Base-by-base conservation (phyloP, 768 basidiomycete genomes). In the Trametes villosa region DNA sequence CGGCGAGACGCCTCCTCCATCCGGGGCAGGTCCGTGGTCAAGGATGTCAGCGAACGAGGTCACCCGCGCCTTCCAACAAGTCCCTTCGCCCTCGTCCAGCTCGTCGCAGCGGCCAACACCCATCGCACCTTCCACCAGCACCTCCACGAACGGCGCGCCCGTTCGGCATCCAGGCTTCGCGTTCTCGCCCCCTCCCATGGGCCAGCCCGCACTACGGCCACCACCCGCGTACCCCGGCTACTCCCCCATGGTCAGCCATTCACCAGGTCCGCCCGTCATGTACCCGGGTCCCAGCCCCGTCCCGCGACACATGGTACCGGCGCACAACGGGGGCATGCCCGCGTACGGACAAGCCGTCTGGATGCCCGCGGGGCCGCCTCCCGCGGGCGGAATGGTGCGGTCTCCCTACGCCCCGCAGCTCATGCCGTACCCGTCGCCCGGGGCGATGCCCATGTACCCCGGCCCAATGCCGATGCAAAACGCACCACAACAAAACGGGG, bases 41-140 rank as follows among this genome's bases (percentile, higher is more conserved):
- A 85, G 89, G 40, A 90, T 92, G 85, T 91, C 91, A 3, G 74
- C 88, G 38, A 86, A 88, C 57, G 92, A 94, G 56, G 91, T 93
- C 33, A 92, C 89, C 13, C 85, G 89, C 59, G 91, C 92, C 22
- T 94, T 94, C 76, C 92, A 94, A 69, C 88, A 88, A 73, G 92
- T 94, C 27, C 92, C 92, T 3, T 76, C 84, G 7, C 79, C 89
- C 3, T 80, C 84, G 17, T 72, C 82, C 15, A 81, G 71, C 47
- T 73, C 80, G 45, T 69, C 80, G 74, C 81, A 31, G 64, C 70
- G 27, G 52, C 83, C 87, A 22, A 81, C 65, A 2, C 47, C 66
- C 9, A 57, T 51, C 53, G n/a, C 64, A 22, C 52, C 60, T 27
- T 27, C 59, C 44, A 24, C 49, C 54, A 31, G 60, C 4, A 46